Conservation (phyloP, 179 eudicot genomes). For the Silene coronaria region DNA sequence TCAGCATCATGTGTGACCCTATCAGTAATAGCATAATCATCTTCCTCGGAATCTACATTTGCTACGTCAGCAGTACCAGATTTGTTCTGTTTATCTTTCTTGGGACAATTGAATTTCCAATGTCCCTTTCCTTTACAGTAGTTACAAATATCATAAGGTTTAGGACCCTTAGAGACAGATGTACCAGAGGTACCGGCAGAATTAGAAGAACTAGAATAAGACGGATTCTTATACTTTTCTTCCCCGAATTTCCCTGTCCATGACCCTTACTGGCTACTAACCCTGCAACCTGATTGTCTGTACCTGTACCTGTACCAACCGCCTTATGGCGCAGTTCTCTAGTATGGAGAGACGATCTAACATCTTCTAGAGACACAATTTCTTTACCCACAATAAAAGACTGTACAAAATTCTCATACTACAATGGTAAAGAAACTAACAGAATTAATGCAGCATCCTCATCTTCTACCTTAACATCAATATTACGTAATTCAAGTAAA, state of each 20-base stretch:
- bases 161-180: neutral
- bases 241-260: neutral
- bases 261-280: neutral
- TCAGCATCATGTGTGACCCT: neutral
- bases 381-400: neutral
- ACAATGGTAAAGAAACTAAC: neutral
- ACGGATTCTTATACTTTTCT: neutral
- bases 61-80: neutral
- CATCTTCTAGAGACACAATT: neutral
- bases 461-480: conserved; percentile 5
- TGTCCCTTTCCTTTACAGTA: neutral
- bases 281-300: neutral
- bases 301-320: neutral
- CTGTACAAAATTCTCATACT: neutral
- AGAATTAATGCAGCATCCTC: neutral
- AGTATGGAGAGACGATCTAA: conserved; percentile 6
- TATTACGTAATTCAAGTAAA: neutral
- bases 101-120: neutral
- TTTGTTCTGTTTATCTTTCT: neutral
- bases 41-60: neutral
- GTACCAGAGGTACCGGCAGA: neutral
- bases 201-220: neutral
- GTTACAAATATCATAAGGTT: neutral
- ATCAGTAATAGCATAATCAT: too few species aligned
- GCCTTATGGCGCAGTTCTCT: conserved; percentile 3